Conservation (phyloP, 805 yeast species). For the Zygoascus biomembranicola region DNA sequence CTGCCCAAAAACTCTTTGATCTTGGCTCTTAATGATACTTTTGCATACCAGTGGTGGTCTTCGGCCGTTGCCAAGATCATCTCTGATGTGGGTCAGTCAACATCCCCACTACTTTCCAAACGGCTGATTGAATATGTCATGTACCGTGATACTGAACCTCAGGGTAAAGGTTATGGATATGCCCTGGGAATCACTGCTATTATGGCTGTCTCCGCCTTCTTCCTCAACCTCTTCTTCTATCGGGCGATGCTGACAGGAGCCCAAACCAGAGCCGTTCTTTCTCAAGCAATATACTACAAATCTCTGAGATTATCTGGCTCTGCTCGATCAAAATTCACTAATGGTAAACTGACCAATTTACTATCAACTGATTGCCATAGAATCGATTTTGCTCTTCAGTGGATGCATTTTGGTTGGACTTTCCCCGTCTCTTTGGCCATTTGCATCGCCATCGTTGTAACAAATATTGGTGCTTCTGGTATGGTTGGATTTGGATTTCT, state of each 20-base stretch:
- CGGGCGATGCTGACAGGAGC: constrained; percentile 58
- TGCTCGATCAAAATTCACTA: constrained; percentile 52
- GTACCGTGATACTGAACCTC: constrained; percentile 33
- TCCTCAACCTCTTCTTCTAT: constrained; percentile 58
- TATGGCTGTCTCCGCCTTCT: constrained; percentile 40
- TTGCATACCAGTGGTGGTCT: constrained; percentile 28
- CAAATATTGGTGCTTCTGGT: constrained; percentile 65
- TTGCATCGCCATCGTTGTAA: constrained; percentile 53
- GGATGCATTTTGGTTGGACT: constrained; percentile 54
- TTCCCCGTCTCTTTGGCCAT: constrained; percentile 59
- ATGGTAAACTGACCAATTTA: constrained; percentile 65
- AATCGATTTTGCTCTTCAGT: constrained; percentile 66
- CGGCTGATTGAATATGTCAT: constrained; percentile 59
- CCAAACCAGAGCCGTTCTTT: constrained; percentile 59
- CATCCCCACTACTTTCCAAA: constrained; percentile 61
- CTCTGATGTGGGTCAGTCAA: constrained; percentile 34
- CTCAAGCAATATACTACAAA: constrained; percentile 62
- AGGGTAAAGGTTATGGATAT: constrained; percentile 59
- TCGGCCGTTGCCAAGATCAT: constrained; percentile 25
- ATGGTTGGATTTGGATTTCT: constrained; percentile 59
- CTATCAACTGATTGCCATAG: constrained; percentile 78
- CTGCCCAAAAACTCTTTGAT: constrained; percentile 20
- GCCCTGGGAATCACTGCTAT: constrained; percentile 61
- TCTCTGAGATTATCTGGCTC: constrained; percentile 51
- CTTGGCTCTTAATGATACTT: constrained; percentile 31